Conservation (phyloP, 352 stramenopile species). For the Globisporangium megalacanthum region DNA sequence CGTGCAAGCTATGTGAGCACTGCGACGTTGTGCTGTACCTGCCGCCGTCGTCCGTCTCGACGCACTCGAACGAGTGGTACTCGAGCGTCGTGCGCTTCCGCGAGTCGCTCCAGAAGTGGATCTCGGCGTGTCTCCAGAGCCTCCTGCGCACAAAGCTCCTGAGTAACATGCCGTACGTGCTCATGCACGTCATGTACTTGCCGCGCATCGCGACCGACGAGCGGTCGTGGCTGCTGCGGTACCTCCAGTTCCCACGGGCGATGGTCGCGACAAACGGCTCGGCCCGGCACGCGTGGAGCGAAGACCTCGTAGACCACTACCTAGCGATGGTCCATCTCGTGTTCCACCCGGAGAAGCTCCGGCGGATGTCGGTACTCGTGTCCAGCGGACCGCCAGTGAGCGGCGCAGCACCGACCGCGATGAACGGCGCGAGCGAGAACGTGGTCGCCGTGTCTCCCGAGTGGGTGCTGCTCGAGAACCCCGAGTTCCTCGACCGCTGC, state of each 20-base stretch:
- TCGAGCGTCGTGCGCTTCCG: conserved; percentile 67
- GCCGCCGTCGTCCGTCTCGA: conserved; percentile 70
- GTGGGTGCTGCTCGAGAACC: conserved; percentile 82
- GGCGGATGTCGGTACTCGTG: conserved; percentile 60
- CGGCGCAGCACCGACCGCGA: conserved; percentile 7
- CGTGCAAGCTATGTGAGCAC: conserved; percentile 66
- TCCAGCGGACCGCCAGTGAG: conserved; percentile 46
- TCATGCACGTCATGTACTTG: conserved; percentile 86
- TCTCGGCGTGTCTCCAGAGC: conserved; percentile 54
- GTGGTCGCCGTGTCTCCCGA: conserved; percentile 44
- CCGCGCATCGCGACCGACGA: conserved; percentile 74
- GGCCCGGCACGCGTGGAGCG: conserved; percentile 59
- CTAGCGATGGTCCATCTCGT: conserved; percentile 83
- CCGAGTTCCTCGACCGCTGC: conserved; percentile 70
- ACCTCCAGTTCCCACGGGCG: conserved; percentile 74
- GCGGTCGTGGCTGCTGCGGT: conserved; percentile 71
- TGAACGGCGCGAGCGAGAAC: conserved; percentile 19
- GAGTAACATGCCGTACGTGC: conserved; percentile 75
- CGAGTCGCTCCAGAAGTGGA: conserved; percentile 79
- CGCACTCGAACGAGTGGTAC: conserved; percentile 78
- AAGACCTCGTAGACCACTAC: conserved; percentile 82
- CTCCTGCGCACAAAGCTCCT: conserved; percentile 58
- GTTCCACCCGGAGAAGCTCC: conserved; percentile 81
- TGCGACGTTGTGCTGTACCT: conserved; percentile 77
- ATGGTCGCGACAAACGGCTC: conserved; percentile 53